A percentile compares a stretch with the other conserved stretches of the same genome.
These are phyloP conservation scores for Suillus luteus DNA, from an alignment of 768 basidiomycete species.

Conservation along the genomic window DNA sequence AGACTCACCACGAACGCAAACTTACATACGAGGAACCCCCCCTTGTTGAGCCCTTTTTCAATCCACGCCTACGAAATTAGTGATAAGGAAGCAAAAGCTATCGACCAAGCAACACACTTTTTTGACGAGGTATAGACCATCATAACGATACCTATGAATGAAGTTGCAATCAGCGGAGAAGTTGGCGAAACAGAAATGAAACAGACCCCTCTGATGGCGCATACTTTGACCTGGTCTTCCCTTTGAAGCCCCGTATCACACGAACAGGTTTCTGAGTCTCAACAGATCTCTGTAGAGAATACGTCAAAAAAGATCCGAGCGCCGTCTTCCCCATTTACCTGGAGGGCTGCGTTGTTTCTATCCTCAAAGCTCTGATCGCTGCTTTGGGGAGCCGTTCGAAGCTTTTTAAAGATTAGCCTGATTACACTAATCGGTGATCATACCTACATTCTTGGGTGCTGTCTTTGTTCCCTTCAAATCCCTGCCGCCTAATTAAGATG, in stretches of 20 bases:
- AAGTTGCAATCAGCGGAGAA: not conserved
- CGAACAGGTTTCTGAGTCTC: slow-evolving; percentile 82
- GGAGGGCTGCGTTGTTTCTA: slow-evolving; percentile 65
- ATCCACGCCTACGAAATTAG: slow-evolving; percentile 59
- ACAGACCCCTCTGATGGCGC: slow-evolving; percentile 78
- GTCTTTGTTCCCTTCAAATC: slow-evolving; percentile 83
- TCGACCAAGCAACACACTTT: slow-evolving; percentile 43
- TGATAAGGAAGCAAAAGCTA: not conserved
- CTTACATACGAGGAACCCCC: slow-evolving; percentile 82
- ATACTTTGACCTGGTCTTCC: slow-evolving; percentile 56
- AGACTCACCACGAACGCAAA: slow-evolving; percentile 73
- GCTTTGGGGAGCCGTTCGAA: slow-evolving; percentile 88
- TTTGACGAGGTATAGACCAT: slow-evolving; percentile 82
- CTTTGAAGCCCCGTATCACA: slow-evolving; percentile 85
- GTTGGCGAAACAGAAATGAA: not conserved
- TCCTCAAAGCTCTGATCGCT: slow-evolving; percentile 82
- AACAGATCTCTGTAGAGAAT: slow-evolving; percentile 57
- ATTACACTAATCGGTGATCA: not conserved
- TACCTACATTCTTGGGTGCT: slow-evolving; percentile 78
- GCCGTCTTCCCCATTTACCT: slow-evolving; percentile 38
- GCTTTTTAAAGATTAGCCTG: slow-evolving; percentile 41
- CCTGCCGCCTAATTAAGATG: slow-evolving; percentile 61
- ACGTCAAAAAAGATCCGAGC: not conserved
- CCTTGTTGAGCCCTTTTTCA: slow-evolving; percentile 66
- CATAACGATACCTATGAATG: slow-evolving; percentile 75